Evolutionary conservation across 1,284 basidiomycete species (phyloP).

Genomic region (Pseudozyma flocculosa): DNA sequence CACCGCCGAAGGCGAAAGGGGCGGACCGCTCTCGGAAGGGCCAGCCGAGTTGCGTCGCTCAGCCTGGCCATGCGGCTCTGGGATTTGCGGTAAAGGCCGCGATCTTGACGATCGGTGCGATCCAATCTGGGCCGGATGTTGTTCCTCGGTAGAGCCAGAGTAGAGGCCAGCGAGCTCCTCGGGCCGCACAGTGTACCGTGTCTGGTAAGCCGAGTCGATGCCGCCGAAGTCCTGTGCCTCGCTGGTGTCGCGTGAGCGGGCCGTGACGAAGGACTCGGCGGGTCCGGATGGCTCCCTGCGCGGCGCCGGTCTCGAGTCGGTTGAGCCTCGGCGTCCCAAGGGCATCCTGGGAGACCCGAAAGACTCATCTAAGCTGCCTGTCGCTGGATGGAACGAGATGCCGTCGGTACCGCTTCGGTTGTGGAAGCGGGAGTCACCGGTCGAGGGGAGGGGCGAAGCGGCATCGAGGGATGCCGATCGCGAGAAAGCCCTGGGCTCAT

Average conservation of each 20-base stretch:
- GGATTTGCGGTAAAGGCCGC: not conserved
- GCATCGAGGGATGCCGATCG: no score
- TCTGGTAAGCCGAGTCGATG: no score
- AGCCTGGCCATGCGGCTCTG: not conserved
- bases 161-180: no score
- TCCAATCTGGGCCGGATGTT: no score
- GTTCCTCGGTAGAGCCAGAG: no score
- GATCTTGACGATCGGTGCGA: not conserved
- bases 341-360: not conserved
- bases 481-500: no score
- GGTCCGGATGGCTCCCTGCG: not conserved
- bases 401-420: not conserved
- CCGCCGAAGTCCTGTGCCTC: not conserved
- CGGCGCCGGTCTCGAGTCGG: no score
- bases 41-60: no score
- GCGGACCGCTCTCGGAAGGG: constrained; percentile 4
- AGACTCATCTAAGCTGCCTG: not conserved
- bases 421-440: not conserved
- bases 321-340: no score
- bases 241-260: not conserved
- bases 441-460: no score
- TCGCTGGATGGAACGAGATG: not conserved
- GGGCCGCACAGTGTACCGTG: no score
- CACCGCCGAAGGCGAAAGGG: constrained; percentile 13
- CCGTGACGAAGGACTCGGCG: not conserved